Evolutionary conservation across 2,329 filamentous ascomycete species (phyloP), one percentile per base, ranked within the genome.

Genomic region (Dactylellina cionopaga): DNA sequence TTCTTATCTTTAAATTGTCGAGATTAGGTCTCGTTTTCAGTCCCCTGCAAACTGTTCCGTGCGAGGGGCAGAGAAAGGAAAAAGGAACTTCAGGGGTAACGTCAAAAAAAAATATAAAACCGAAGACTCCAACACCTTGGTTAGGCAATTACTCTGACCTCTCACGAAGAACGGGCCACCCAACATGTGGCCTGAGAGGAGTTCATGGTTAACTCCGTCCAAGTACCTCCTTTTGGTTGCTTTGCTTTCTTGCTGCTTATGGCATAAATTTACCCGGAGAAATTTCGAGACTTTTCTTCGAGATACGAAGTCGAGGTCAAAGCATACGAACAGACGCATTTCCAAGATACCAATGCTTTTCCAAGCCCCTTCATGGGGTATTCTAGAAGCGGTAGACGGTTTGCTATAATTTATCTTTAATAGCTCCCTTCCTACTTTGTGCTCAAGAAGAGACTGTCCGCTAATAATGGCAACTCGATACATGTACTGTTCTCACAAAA

Each of bases 11-110:
- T 56, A n/a, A n/a, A n/a, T n/a, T n/a, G n/a, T 58, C 49, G 58
- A 66, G 62, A 66, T 56, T 66, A 49, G 41, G 37, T 41, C 7
- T 3, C 4, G 31, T 62, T 37, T 56, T n/a, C n/a, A n/a, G n/a
- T n/a, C 27, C 27, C 15, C 31, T n/a, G 5, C 41, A 10, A 2
- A 35, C 24, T 35, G 35, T 51, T 63, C 39, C 31, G 41, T 49
- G 51, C 62, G 51, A 56, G 51, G 39, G 62, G 49, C 27, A 41
- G 10, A 46, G 17, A 24, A 44, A 17, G 37, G 19, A 68, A 72
- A 49, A 72, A 72, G 68, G 39, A 72, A 72, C 52, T 46, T 72
- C 68, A 72, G 68, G 68, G 68, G 68, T 64, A 60, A 59, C 37
- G n/a, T 27, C 1, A 49, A 62, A 46, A 59, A 56, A 59, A 59